These are phyloP conservation scores for Parathielavia hyrcaniae DNA, from an alignment of 495 filamentous ascomycete species.

Conservation along the genomic window DNA sequence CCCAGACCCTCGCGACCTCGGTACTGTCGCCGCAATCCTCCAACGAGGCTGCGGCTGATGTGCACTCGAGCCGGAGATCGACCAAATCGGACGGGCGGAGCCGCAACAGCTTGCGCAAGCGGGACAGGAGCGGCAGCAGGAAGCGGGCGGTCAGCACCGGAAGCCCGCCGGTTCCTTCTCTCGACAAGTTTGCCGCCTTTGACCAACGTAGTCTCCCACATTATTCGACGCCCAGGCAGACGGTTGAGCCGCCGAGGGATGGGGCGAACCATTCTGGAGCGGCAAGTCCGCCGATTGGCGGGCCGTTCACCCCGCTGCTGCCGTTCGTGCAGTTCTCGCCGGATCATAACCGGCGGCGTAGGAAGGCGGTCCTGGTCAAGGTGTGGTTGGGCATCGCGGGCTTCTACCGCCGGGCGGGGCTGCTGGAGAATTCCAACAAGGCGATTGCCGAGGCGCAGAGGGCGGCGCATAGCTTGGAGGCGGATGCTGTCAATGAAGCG, in stretches of 20 bases:
- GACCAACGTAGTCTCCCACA: constrained; percentile 32
- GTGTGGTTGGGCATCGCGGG: constrained; percentile 86
- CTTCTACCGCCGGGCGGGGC: constrained; percentile 74
- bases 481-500: constrained; percentile 47
- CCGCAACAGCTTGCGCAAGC: constrained; percentile 43
- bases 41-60: constrained; percentile 33
- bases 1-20: constrained; percentile 37
- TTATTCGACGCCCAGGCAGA: constrained; percentile 24
- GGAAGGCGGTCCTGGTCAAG: constrained; percentile 58
- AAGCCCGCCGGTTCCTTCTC: constrained; percentile 25
- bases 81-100: constrained; percentile 39
- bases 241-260: constrained; percentile 9
- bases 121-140: constrained; percentile 39
- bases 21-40: constrained; percentile 38
- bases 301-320: constrained; percentile 31
- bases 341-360: constrained; percentile 49
- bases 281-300: constrained; percentile 7
- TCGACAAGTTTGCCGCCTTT: constrained; percentile 38
- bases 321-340: constrained; percentile 47
- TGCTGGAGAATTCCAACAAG: constrained; percentile 68
- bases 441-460: constrained; percentile 77
- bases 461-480: constrained; percentile 53
- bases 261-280: neutral
- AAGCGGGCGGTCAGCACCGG: constrained; percentile 33
- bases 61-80: constrained; percentile 29